These are phyloP conservation scores for Speleostelium caveatum DNA, from an alignment of 78 protist genomes.

Conservation along the genomic window DNA sequence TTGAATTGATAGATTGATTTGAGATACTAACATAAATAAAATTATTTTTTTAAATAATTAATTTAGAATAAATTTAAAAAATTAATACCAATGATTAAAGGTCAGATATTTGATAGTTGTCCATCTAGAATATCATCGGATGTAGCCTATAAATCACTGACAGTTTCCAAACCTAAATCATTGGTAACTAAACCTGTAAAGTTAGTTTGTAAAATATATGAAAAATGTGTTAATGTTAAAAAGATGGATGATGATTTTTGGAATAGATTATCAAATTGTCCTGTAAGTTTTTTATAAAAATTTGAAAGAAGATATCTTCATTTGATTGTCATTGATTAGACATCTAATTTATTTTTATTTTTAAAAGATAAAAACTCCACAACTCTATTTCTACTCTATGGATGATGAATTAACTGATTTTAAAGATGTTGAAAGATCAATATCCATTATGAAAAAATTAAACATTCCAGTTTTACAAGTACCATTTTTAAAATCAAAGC, in stretches of 20 bases:
- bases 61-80: constrained; percentile 32
- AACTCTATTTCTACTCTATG: constrained; percentile 34
- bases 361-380: constrained; percentile 41
- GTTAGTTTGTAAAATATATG: neutral
- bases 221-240: constrained; percentile 15
- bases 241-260: constrained; percentile 27
- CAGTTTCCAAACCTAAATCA: constrained; percentile 1
- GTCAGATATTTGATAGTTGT: constrained; percentile 61
- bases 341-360: neutral
- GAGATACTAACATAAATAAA: neutral
- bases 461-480: constrained; percentile 4
- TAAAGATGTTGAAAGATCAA: constrained; percentile 39
- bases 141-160: constrained; percentile 28
- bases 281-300: too few species aligned
- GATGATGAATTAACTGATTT: constrained; percentile 23
- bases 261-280: constrained; percentile 42
- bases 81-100: constrained; percentile 30
- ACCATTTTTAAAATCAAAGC: constrained; percentile 23
- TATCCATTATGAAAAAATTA: constrained; percentile 9
- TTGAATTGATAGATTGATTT: neutral
- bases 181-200: neutral
- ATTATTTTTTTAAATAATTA: neutral
- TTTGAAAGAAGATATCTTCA: neutral
- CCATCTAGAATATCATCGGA: constrained; percentile 27
- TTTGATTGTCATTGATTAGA: neutral